Percentiles rank a stretch among this genome's conserved stretches.
Conservation (phyloP, 495 filamentous ascomycete species). For the Penicillium coffeae region DNA sequence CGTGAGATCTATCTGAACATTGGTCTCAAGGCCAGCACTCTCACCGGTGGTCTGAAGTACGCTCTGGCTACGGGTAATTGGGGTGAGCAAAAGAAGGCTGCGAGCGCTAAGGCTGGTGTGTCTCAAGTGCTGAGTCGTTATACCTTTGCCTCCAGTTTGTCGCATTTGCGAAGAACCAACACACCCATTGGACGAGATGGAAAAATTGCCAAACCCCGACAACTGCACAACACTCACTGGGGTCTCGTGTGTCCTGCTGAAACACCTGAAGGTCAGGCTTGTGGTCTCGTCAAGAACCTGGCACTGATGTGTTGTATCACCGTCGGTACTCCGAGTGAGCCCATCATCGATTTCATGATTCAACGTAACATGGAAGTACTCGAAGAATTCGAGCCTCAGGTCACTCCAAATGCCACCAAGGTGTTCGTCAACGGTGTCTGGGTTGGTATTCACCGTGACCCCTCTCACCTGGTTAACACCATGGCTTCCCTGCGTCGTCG, state of each 20-base stretch:
- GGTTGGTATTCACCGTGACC: conserved; percentile 83
- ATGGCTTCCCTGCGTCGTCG: conserved; percentile 74
- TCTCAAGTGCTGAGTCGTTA: conserved; percentile 98
- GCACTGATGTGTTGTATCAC: conserved; percentile 98
- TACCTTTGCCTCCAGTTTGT: conserved; percentile 92
- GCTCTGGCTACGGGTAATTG: conserved; percentile 98
- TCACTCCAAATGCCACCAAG: conserved; percentile 90
- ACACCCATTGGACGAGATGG: conserved; percentile 96
- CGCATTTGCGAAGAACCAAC: conserved; percentile 94
- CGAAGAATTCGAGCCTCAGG: conserved; percentile 89
- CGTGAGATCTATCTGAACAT: conserved; percentile 84
- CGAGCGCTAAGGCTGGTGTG: conserved; percentile 88
- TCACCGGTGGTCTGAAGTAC: conserved; percentile 93
- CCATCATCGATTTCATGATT: conserved; percentile 92
- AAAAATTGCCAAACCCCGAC: conserved; percentile 96
- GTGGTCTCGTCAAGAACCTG: conserved; percentile 96
- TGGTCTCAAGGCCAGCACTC: conserved; percentile 82
- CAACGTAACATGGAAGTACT: conserved; percentile 91
- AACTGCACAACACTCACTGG: conserved; percentile 99
- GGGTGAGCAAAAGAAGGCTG: conserved; percentile 99
- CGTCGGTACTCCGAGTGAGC: conserved; percentile 82
- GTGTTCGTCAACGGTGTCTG: conserved; percentile 97
- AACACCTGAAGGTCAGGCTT: conserved; percentile 97
- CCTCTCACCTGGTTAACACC: conserved; percentile 71
- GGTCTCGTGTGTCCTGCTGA: conserved; percentile 96